These are phyloP conservation scores for Persicaria maculosa DNA, from an alignment of 148 eudicot genomes.

Conservation along the genomic window DNA sequence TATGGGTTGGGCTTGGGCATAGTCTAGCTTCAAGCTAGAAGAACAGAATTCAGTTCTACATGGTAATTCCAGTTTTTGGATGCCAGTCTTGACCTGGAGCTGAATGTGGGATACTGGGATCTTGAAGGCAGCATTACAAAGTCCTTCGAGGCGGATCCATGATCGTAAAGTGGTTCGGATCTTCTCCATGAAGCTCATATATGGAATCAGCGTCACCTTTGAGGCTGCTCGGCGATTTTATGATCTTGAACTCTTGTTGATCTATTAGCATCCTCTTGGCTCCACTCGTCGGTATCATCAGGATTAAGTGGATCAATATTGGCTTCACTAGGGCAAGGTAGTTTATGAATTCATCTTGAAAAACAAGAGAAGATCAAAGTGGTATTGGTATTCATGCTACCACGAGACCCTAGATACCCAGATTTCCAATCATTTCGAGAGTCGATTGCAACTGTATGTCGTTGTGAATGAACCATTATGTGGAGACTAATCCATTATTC, in stretches of 20 bases:
- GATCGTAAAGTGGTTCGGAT: conserved; percentile 18
- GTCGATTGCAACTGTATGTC: too few species aligned
- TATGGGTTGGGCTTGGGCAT: not conserved
- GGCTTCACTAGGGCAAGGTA: too few species aligned
- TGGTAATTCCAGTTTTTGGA: conserved; percentile 27
- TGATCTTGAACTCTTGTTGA: conserved; percentile 48
- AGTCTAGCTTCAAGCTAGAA: not conserved
- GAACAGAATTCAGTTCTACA: not conserved
- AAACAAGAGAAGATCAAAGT: too few species aligned
- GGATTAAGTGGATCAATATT: too few species aligned
- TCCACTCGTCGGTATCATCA: conserved; percentile 40
- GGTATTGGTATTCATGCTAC: too few species aligned
- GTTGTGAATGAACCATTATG: too few species aligned
- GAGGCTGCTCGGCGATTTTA: conserved; percentile 31
- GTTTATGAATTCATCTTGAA: too few species aligned
- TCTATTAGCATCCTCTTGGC: conserved; percentile 54
- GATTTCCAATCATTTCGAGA: too few species aligned
- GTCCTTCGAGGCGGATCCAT: conserved; percentile 71
- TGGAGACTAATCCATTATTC: too few species aligned
- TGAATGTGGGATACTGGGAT: conserved; percentile 38
- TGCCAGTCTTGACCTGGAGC: conserved; percentile 37
- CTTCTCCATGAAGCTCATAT: conserved; percentile 43
- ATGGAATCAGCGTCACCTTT: conserved; percentile 73
- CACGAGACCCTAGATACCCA: too few species aligned
- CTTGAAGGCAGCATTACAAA: conserved; percentile 43